Conservation (phyloP, 805 yeast species). For the Saturnispora besseyi region DNA sequence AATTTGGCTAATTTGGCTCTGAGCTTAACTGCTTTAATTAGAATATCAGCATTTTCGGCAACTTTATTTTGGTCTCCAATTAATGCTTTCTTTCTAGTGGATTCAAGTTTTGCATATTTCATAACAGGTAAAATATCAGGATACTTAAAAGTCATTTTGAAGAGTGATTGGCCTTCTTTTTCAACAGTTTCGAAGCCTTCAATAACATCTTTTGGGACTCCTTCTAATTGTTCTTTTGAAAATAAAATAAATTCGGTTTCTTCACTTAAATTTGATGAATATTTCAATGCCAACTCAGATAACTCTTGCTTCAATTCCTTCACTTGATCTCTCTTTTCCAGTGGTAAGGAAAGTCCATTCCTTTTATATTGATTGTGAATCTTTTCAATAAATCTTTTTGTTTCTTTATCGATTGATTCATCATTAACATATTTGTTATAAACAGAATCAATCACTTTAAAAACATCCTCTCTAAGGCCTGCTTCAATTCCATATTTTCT, state of each 20-base stretch:
- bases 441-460: conserved; percentile 45
- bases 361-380: conserved; percentile 48
- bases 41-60: conserved; percentile 52
- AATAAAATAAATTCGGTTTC: conserved; percentile 54
- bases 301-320: conserved; percentile 47
- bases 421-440: conserved; percentile 31
- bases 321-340: conserved; percentile 45
- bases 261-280: conserved; percentile 60
- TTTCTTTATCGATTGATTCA: conserved; percentile 39
- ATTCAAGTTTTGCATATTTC: conserved; percentile 55
- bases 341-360: conserved; percentile 57
- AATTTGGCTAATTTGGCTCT: conserved; percentile 54
- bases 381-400: conserved; percentile 49
- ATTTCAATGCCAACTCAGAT: conserved; percentile 47
- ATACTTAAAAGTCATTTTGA: conserved; percentile 69
- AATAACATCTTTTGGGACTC: conserved; percentile 60
- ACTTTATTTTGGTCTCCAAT: conserved; percentile 61
- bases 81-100: conserved; percentile 59
- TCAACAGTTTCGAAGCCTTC: conserved; percentile 45
- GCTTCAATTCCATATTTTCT: conserved; percentile 55
- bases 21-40: conserved; percentile 49
- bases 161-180: conserved; percentile 28
- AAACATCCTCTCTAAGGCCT: conserved; percentile 58
- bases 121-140: conserved; percentile 75
- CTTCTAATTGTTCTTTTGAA: conserved; percentile 56